Percentiles rank a stretch among this genome's conserved stretches.
These are phyloP conservation scores for Aspergillus cavernicola DNA, from an alignment of 495 filamentous ascomycete species.

Conservation along the genomic window DNA sequence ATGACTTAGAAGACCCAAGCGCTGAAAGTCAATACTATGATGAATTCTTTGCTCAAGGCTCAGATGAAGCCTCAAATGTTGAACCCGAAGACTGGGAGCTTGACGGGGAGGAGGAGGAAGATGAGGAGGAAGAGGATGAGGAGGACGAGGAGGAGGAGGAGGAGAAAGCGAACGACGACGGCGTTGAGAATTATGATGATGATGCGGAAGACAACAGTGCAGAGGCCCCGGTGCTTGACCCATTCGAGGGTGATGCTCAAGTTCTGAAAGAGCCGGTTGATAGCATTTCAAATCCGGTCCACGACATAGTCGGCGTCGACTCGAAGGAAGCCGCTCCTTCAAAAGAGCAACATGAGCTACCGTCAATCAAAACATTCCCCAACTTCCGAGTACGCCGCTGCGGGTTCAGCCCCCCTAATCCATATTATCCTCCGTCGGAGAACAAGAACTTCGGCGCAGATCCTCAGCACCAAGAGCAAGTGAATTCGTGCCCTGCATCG, in stretches of 20 bases:
- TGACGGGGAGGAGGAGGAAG: conserved; percentile 5
- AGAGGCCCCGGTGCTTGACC: not conserved
- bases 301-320: not conserved
- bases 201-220: not conserved
- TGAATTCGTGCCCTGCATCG: no score
- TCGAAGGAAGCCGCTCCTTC: not conserved
- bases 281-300: not conserved
- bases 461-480: no score
- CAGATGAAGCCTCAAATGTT: not conserved
- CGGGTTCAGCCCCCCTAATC: no score
- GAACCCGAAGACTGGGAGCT: conserved; percentile 11
- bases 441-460: no score
- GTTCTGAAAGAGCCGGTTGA: not conserved
- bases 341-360: not conserved
- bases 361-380: no score
- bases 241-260: conserved; percentile 3
- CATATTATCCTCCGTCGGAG: no score
- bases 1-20: not conserved
- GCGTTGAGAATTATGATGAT: not conserved
- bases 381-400: no score
- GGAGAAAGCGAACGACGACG: not conserved
- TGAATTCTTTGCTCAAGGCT: not conserved
- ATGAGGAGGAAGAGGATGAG: conserved; percentile 8
- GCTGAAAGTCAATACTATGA: conserved; percentile 5
- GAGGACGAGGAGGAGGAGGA: conserved; percentile 1